Evolutionary conservation across 768 basidiomycete species (phyloP).

Genomic region (Lentinus brumalis): DNA sequence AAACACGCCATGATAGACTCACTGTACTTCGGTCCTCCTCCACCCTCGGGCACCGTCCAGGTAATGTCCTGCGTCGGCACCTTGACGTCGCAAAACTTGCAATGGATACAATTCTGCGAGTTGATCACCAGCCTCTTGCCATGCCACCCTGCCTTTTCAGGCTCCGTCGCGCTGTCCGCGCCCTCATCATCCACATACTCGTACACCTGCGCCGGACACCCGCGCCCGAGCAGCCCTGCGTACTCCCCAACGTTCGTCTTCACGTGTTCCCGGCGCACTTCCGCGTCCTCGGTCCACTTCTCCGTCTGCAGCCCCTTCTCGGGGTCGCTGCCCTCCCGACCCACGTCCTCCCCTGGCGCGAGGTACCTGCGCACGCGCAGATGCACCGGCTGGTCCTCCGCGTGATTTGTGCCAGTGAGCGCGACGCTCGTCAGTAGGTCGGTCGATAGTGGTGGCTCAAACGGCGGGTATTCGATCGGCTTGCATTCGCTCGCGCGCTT

Average conservation of each 20-base stretch:
- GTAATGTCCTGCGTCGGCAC: constrained; percentile 96
- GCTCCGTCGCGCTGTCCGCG: constrained; percentile 19
- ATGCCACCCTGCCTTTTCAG: constrained; percentile 57
- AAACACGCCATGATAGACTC: constrained; percentile 21
- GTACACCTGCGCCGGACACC: constrained; percentile 95
- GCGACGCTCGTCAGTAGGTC: constrained; percentile 90
- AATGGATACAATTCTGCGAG: constrained; percentile 91
- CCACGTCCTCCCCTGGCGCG: constrained; percentile 29
- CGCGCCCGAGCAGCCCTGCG: constrained; percentile 84
- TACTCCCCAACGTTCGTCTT: constrained; percentile 73
- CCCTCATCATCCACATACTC: constrained; percentile 85
- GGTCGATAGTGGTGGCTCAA: constrained; percentile 88
- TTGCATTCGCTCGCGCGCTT: constrained; percentile 61
- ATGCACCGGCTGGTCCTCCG: constrained; percentile 95
- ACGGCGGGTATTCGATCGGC: constrained; percentile 84
- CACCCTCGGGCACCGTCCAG: constrained; percentile 96
- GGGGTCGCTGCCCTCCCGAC: constrained; percentile 28
- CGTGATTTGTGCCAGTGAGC: constrained; percentile 92
- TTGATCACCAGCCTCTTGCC: constrained; percentile 95
- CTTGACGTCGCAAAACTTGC: constrained; percentile 96
- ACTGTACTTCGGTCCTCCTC: constrained; percentile 98
- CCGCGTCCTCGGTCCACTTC: constrained; percentile 42
- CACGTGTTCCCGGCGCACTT: constrained; percentile 65
- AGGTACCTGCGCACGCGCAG: constrained; percentile 59
- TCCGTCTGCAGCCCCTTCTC: constrained; percentile 25